A percentile compares a stretch with the other conserved stretches of the same genome.
Evolutionary conservation across 139 green algal genomes (phyloP).

Genomic region (Chlamydomonas eustigma): DNA sequence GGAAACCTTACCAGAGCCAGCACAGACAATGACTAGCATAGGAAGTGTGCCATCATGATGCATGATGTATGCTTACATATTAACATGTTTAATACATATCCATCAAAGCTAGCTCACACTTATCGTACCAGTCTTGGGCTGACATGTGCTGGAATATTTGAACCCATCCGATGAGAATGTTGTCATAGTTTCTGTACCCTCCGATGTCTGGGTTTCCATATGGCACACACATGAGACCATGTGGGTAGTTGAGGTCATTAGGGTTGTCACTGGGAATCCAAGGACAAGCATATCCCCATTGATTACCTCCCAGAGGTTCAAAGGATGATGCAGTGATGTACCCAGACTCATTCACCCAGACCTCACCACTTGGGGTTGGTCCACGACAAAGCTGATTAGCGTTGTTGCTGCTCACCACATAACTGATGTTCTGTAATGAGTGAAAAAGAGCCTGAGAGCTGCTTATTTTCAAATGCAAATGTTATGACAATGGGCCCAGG

Average conservation of each 20-base stretch:
- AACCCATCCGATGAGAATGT: slow-evolving; percentile 65
- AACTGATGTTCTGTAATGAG: slow-evolving; percentile 24
- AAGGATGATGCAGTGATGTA: neutral
- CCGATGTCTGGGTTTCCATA: slow-evolving; percentile 50
- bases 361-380: slow-evolving; percentile 11
- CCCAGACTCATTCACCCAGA: slow-evolving; percentile 20
- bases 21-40: slow-evolving; percentile 35
- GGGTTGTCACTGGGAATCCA: neutral
- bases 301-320: neutral
- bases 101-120: no score
- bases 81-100: neutral
- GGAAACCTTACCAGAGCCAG: no score
- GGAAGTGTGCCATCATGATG: neutral
- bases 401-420: slow-evolving; percentile 12
- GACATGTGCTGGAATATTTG: slow-evolving; percentile 77
- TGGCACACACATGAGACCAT: slow-evolving; percentile 31
- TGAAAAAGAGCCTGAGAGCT: no score
- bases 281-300: slow-evolving; percentile 14
- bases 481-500: no score
- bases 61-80: neutral
- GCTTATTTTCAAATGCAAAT: no score
- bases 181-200: slow-evolving; percentile 67
- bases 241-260: slow-evolving; percentile 2
- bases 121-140: slow-evolving; percentile 11
- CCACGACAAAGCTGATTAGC: slow-evolving; percentile 30